These are phyloP conservation scores for Dendrobium officinale DNA, from an alignment of 106 monocot genomes.

Conservation along the genomic window DNA sequence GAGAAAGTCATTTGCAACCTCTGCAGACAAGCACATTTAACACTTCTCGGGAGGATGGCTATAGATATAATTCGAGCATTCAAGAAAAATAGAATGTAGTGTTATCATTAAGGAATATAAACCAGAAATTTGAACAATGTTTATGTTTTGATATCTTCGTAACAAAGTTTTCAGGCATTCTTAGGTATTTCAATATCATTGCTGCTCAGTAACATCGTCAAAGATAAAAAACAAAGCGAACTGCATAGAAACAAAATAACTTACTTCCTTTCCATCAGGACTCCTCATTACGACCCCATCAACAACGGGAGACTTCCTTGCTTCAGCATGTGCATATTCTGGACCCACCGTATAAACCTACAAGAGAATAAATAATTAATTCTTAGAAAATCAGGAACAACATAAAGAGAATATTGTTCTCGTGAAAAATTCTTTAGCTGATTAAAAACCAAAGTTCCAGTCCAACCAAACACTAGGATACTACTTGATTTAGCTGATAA, in stretches of 20 bases:
- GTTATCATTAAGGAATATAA: too few species aligned
- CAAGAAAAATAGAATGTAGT: too few species aligned
- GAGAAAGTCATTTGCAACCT: too few species aligned
- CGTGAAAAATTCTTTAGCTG: too few species aligned
- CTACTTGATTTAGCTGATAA: not conserved
- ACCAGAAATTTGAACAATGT: not conserved
- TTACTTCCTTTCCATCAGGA: constrained; percentile 98
- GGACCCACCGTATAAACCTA: constrained; percentile 97
- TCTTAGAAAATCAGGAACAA: not conserved
- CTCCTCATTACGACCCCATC: constrained; percentile 99
- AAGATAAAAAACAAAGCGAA: not conserved
- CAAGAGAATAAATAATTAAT: not conserved
- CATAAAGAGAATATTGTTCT: not conserved
- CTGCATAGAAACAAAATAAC: not conserved
- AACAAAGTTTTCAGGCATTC: not conserved
- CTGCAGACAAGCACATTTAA: too few species aligned
- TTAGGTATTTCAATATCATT: not conserved
- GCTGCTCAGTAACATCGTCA: not conserved
- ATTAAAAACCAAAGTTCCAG: not conserved
- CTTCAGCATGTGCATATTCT: constrained; percentile 99
- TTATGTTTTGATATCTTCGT: not conserved
- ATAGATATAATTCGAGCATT: too few species aligned
- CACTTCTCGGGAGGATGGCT: too few species aligned
- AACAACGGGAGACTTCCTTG: constrained; percentile 97
- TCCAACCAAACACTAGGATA: not conserved